These are phyloP conservation scores for Xylariaceae sp. DNA, from an alignment of 2,329 filamentous ascomycete species.

Conservation along the genomic window DNA sequence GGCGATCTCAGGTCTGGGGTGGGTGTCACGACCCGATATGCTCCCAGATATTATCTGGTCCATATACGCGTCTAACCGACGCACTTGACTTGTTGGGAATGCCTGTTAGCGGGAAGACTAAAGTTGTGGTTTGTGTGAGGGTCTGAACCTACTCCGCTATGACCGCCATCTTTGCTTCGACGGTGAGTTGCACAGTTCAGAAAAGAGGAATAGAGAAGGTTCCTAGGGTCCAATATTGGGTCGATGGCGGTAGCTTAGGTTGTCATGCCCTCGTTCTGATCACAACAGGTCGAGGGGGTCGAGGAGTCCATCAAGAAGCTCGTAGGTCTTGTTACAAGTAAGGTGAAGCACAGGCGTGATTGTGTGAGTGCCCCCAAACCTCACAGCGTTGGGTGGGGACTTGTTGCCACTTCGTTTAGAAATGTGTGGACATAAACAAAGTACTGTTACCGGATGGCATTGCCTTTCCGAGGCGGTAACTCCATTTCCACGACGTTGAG, in stretches of 20 bases:
- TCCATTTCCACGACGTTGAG: background rate
- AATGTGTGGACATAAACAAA: background rate
- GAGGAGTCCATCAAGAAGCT: conserved; percentile 5
- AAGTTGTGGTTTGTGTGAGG: conserved; percentile 12
- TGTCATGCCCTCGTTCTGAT: conserved; percentile 23
- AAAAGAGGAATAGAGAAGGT: background rate
- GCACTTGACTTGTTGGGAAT: conserved; percentile 44
- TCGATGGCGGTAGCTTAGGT: conserved; percentile 13
- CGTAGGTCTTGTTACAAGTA: background rate
- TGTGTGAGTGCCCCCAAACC: background rate
- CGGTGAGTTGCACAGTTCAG: conserved; percentile 7
- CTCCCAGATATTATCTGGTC: conserved; percentile 55
- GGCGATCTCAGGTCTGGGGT: conserved; percentile 32
- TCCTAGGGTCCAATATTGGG: conserved; percentile 7
- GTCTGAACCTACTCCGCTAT: conserved; percentile 44
- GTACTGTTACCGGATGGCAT: background rate
- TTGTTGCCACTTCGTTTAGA: background rate
- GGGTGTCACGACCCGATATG: conserved; percentile 41
- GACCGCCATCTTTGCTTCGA: conserved; percentile 40
- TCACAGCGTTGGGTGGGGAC: background rate
- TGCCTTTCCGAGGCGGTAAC: background rate
- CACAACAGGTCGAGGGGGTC: conserved; percentile 22
- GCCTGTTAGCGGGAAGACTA: conserved; percentile 13
- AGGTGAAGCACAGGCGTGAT: background rate
- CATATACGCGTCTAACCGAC: conserved; percentile 60